These are phyloP conservation scores for Arachis stenosperma DNA, from an alignment of 306 rosid species.

Conservation along the genomic window DNA sequence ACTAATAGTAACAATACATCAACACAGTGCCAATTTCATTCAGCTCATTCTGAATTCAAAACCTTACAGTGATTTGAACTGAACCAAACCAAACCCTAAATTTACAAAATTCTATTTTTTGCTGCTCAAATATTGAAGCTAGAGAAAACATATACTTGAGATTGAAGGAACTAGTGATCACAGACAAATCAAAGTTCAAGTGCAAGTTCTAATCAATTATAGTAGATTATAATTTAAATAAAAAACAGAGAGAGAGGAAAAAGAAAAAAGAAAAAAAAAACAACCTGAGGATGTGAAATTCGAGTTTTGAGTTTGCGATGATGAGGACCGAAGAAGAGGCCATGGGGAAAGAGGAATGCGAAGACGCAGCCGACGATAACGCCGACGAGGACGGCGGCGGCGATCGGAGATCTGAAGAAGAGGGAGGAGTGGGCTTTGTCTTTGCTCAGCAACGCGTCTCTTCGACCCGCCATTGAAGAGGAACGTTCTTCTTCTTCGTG, in stretches of 20 bases:
- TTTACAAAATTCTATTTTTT: too few relatives aligned
- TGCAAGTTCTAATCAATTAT: background rate
- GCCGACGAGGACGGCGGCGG: slow-evolving; percentile 56
- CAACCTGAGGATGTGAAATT: slow-evolving; percentile 57
- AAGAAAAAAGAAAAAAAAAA: too few relatives aligned
- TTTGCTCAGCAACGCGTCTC: slow-evolving; percentile 56
- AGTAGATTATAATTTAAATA: background rate
- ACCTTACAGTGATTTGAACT: background rate
- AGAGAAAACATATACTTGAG: too few relatives aligned
- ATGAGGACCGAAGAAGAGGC: slow-evolving; percentile 41
- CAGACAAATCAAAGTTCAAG: too few relatives aligned
- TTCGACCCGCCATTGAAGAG: slow-evolving; percentile 67
- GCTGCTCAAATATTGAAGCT: background rate
- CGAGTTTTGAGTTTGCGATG: slow-evolving; percentile 46
- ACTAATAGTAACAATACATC: too few relatives aligned
- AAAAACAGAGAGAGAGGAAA: background rate
- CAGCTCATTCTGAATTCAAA: too few relatives aligned
- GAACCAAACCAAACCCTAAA: too few relatives aligned
- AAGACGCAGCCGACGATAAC: slow-evolving; percentile 64
- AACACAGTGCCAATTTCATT: too few relatives aligned
- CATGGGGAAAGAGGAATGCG: slow-evolving; percentile 62
- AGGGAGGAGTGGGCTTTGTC: slow-evolving; percentile 57
- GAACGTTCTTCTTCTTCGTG: too few relatives aligned
- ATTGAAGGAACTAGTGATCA: too few relatives aligned
- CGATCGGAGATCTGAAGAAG: slow-evolving; percentile 53